Evolutionary conservation across 2,329 filamentous ascomycete species (phyloP).

Genomic region (Diaporthe aspalathi): DNA sequence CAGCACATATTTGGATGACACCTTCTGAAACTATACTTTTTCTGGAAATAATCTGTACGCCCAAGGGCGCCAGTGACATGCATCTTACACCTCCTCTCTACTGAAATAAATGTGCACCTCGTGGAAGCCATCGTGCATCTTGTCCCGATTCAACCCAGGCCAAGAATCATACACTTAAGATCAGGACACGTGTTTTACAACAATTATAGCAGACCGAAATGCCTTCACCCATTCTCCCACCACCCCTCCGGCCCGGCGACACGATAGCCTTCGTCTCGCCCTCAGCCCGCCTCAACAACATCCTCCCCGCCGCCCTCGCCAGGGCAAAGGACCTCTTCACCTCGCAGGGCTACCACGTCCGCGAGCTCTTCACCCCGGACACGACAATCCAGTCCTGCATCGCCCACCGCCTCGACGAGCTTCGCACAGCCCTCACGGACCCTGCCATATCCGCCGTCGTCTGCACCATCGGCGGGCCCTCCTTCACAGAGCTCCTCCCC

Average conservation of each 20-base stretch:
- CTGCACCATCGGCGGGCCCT: conserved; percentile 54
- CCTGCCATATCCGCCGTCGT: conserved; percentile 50
- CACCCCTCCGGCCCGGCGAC: conserved; percentile 47
- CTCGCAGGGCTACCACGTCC: conserved; percentile 50
- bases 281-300: conserved; percentile 51
- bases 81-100: not conserved
- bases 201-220: not conserved
- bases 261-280: conserved; percentile 56
- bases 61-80: conserved; percentile 6
- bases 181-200: not conserved
- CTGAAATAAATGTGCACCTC: not conserved
- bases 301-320: conserved; percentile 45
- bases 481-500: conserved; percentile 55
- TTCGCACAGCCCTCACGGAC: conserved; percentile 53
- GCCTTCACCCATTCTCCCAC: not conserved
- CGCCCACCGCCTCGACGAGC: conserved; percentile 51
- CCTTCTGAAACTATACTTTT: not conserved
- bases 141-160: not conserved
- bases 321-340: conserved; percentile 48
- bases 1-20: not conserved
- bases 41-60: not conserved
- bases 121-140: not conserved
- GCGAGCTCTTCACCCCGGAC: conserved; percentile 48
- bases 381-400: conserved; percentile 49
- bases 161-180: not conserved